These are phyloP conservation scores for Hyphopichia buzzinii DNA, from an alignment of 1,139 yeast genomes.

Conservation along the genomic window DNA sequence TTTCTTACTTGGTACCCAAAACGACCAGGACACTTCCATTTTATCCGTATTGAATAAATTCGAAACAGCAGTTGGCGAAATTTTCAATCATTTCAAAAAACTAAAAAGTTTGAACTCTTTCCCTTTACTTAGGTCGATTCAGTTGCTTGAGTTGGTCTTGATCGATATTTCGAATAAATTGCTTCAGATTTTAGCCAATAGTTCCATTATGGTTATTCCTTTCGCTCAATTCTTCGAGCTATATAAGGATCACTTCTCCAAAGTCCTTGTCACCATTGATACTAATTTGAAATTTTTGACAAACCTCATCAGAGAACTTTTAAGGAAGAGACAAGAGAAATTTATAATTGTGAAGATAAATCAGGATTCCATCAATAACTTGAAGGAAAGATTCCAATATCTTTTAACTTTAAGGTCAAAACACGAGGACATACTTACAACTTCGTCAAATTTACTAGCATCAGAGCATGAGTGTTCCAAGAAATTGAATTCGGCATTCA, in stretches of 20 bases:
- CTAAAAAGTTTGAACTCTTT: slow-evolving; percentile 55
- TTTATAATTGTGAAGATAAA: slow-evolving; percentile 64
- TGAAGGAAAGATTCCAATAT: slow-evolving; percentile 48
- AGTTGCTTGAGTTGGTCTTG: slow-evolving; percentile 59
- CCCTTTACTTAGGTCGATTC: slow-evolving; percentile 64
- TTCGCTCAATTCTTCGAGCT: slow-evolving; percentile 20
- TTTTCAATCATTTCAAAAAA: slow-evolving; percentile 66
- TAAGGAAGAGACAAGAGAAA: slow-evolving; percentile 72
- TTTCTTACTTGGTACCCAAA: slow-evolving; percentile 35
- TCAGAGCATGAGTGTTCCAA: neutral
- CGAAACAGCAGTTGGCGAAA: slow-evolving; percentile 40
- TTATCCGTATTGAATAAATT: slow-evolving; percentile 39
- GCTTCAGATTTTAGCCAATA: slow-evolving; percentile 17
- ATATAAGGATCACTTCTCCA: slow-evolving; percentile 13
- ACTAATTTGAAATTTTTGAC: slow-evolving; percentile 35
- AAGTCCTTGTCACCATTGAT: slow-evolving; percentile 27
- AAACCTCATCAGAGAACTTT: slow-evolving; percentile 65
- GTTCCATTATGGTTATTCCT: slow-evolving; percentile 26
- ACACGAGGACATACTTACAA: slow-evolving; percentile 55
- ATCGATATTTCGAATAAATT: slow-evolving; percentile 31
- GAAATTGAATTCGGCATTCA: slow-evolving; percentile 29
- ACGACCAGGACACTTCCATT: neutral
- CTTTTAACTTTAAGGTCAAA: slow-evolving; percentile 47
- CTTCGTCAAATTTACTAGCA: slow-evolving; percentile 26
- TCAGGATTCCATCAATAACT: slow-evolving; percentile 37